Evolutionary conservation across 352 stramenopile genomes (phyloP).

Genomic region (Phytophthora chlamydospora): DNA sequence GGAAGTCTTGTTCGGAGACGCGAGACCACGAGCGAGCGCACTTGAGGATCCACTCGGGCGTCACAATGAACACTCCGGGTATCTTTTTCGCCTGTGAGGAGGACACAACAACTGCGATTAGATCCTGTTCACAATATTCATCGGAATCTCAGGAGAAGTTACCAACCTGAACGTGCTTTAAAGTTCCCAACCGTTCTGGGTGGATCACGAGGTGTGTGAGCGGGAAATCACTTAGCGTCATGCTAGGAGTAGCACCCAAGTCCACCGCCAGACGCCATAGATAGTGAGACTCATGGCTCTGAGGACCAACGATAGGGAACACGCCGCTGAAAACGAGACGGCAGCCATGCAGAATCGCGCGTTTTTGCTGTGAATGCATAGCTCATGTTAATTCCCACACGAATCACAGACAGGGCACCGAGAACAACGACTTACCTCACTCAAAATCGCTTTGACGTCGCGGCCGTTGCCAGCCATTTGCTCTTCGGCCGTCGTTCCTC

Average conservation of each 20-base stretch:
- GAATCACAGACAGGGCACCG: neutral
- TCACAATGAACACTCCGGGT: conserved; percentile 66
- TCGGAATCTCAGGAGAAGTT: neutral
- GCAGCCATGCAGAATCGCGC: conserved; percentile 63
- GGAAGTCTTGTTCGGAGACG: conserved; percentile 66
- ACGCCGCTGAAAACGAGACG: conserved; percentile 85
- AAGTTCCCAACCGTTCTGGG: conserved; percentile 74
- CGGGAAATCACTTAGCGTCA: conserved; percentile 73
- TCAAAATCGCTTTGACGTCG: conserved; percentile 75
- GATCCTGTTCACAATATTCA: neutral
- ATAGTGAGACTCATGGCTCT: conserved; percentile 70
- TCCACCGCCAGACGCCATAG: conserved; percentile 79
- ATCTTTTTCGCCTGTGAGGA: conserved; percentile 59
- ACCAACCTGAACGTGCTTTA: conserved; percentile 77
- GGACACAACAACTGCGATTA: conserved; percentile 9
- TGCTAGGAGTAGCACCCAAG: conserved; percentile 70
- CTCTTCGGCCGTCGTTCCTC: conserved; percentile 61
- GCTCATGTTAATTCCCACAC: neutral
- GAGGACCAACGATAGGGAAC: conserved; percentile 63
- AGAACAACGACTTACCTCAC: conserved; percentile 40
- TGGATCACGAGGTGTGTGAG: conserved; percentile 89
- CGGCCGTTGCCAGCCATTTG: conserved; percentile 73
- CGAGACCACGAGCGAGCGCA: conserved; percentile 74
- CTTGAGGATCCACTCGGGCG: conserved; percentile 83
- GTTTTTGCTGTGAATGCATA: conserved; percentile 58